A percentile compares a stretch with the other conserved stretches of the same genome.
phyloP scores from a whole-genome alignment of 495 filamentous ascomycete species.

The Pseudevernia furfuracea region DNA sequence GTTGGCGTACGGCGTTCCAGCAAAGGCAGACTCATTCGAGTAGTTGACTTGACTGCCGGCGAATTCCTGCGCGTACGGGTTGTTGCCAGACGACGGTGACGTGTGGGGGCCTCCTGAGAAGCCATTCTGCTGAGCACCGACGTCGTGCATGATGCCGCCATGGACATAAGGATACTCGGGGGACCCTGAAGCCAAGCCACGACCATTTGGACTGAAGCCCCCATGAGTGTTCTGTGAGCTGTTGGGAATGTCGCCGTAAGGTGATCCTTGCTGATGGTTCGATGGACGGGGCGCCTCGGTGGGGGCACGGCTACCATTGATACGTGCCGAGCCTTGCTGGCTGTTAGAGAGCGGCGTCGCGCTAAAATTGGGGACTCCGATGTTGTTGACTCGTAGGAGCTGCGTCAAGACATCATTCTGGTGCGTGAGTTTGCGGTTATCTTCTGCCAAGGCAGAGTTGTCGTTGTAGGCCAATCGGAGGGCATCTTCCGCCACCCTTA shows the following conservation, averaged over 20 bases:
- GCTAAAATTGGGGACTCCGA: conserved; percentile 5
- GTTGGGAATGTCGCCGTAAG: not conserved
- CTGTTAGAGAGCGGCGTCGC: conserved; percentile 48
- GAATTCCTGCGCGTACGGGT: not conserved
- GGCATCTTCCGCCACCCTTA: not conserved
- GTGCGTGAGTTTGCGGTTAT: conserved; percentile 39
- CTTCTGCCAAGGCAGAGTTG: conserved; percentile 53
- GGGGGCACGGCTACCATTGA: conserved; percentile 26
- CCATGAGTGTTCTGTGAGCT: conserved; percentile 5
- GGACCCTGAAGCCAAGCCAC: conserved; percentile 1
- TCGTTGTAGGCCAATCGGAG: conserved; percentile 37
- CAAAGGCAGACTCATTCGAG: not conserved
- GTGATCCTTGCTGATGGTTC: conserved; percentile 1
- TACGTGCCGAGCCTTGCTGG: conserved; percentile 14
- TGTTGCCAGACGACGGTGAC: not conserved
- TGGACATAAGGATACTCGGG: conserved; percentile 7
- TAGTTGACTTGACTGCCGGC: not conserved
- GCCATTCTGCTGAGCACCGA: not conserved
- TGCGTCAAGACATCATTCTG: conserved; percentile 37
- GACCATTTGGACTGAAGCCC: conserved; percentile 7
- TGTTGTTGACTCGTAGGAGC: conserved; percentile 55
- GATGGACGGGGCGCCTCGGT: conserved; percentile 14
- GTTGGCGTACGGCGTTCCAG: not conserved
- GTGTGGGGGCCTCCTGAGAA: not conserved
- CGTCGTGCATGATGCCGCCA: conserved; percentile 2